Percentiles rank a stretch among this genome's conserved stretches.
phyloP scores from a whole-genome alignment of 805 yeast species.

The Kregervanrija pseudodelftensis region DNA sequence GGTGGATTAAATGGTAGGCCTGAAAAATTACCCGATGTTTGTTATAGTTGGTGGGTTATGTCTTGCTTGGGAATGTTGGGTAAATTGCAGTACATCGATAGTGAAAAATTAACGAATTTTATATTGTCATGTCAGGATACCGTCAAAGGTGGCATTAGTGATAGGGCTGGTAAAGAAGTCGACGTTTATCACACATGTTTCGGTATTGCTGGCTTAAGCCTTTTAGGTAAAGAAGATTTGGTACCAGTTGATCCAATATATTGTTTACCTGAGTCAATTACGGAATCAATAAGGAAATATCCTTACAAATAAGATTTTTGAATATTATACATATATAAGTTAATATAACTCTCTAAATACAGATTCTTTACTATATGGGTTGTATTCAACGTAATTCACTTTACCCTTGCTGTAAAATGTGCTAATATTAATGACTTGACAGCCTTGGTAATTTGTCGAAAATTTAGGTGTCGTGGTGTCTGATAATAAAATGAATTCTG shows the following conservation, averaged over 20 bases:
- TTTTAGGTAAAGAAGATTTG: conserved; percentile 57
- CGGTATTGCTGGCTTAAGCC: conserved; percentile 81
- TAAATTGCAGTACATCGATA: conserved; percentile 72
- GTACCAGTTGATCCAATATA: conserved; percentile 75
- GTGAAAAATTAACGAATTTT: conserved; percentile 50
- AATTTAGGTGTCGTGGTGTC: conserved; percentile 69
- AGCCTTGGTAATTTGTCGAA: conserved; percentile 74
- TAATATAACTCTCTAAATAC: conserved; percentile 37
- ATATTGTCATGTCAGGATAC: conserved; percentile 74
- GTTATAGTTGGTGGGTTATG: conserved; percentile 97
- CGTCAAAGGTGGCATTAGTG: conserved; percentile 84
- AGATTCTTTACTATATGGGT: conserved; percentile 49
- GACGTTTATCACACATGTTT: conserved; percentile 92
- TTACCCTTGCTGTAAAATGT: conserved; percentile 38
- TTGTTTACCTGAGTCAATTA: conserved; percentile 62
- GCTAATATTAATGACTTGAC: conserved; percentile 72
- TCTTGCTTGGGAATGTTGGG: conserved; percentile 64
- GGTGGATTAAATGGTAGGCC: conserved; percentile 98
- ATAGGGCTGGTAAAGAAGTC: conserved; percentile 81
- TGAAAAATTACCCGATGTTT: conserved; percentile 92
- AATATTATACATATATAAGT: background rate
- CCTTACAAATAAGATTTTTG: conserved; percentile 13
- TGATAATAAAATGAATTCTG: conserved; percentile 53
- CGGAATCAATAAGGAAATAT: conserved; percentile 27
- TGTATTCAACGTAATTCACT: conserved; percentile 68